Evolutionary conservation across 345 rosid genomes (phyloP), one percentile per base, ranked within the genome.

Genomic region (Syzygium jambos): DNA sequence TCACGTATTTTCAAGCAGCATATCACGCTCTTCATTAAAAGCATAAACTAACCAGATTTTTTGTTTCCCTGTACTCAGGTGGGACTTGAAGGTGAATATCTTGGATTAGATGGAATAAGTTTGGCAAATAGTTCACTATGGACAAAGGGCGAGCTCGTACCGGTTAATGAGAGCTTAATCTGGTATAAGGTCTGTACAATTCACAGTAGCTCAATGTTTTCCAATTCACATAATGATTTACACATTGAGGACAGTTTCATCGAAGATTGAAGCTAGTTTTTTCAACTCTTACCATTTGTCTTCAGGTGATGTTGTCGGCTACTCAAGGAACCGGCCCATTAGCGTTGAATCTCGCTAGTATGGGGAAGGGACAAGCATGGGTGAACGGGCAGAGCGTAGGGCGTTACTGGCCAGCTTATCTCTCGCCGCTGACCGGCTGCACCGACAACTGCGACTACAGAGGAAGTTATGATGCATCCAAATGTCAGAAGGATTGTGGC

Each of bases 281-380:
- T 61, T 73, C 82, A 21, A 0, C 46, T 34, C 46, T 34, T 73
- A 0, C 25, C 80, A 11, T 73, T 13, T 57, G 17, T 41, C 73
- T 87, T 85, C 85, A 94, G 95, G 88, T 59, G 25, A 88, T 85
- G 52, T 93, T 93, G 86, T 46, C 68, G 17, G 89, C 93, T 88
- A 93, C 95, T 16, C 88, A 90, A 85, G 94, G 96, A 14, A 89
- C 87, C 7, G 93, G 94, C 11, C 95, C 95, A 6, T 65, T 93
- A 85, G 94, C 92, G 34, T 85, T 95, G 38, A 92, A 95, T 84
- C 95, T 95, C 38, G 38, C 94, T 61, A 88, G 94, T 91, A 93
- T 95, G 95, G 95, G 95, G 59, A 95, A 95, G 88, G 95, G 96
- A 85, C 93, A 93, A 90, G 96, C 95, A 30, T 93, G 95, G 96